phyloP scores from a whole-genome alignment of 1,284 basidiomycete genomes.

The Chalciporus sp. region DNA sequence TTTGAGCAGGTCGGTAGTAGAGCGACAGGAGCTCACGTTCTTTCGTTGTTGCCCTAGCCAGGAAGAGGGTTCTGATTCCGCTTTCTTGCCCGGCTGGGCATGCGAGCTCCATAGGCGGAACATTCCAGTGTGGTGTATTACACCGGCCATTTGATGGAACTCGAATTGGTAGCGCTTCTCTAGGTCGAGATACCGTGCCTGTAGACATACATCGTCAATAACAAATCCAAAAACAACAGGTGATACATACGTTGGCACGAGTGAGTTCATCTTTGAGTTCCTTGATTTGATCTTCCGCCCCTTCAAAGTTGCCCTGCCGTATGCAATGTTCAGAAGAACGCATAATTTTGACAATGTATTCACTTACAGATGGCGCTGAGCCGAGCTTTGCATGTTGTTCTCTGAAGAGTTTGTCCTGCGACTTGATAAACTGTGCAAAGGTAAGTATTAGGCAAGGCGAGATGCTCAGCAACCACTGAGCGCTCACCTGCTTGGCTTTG shows the following conservation, averaged over 20 bases:
- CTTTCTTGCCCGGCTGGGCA: conserved; percentile 42
- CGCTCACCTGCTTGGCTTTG: conserved; percentile 75
- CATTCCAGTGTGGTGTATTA: conserved; percentile 73
- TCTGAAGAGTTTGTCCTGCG: conserved; percentile 87
- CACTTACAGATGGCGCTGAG: conserved; percentile 23
- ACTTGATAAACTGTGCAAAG: conserved; percentile 77
- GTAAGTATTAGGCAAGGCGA: conserved; percentile 2
- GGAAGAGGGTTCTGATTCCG: conserved; percentile 45
- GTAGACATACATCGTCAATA: conserved; percentile 1
- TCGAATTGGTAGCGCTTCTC: conserved; percentile 71
- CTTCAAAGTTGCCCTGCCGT: conserved; percentile 62
- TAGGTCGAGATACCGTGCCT: conserved; percentile 59
- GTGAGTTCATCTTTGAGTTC: conserved; percentile 71
- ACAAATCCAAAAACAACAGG: not conserved
- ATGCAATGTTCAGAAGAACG: conserved; percentile 9
- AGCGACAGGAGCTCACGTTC: conserved; percentile 40
- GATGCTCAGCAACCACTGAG: not conserved
- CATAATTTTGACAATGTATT: not conserved
- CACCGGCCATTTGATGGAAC: conserved; percentile 78
- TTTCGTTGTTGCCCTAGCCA: conserved; percentile 66
- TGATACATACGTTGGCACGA: conserved; percentile 54
- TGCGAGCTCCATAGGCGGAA: conserved; percentile 57
- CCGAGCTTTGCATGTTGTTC: conserved; percentile 65
- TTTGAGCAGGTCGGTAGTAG: not conserved
- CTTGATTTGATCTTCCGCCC: conserved; percentile 73